Conservation (phyloP, 148 eudicot species). For the Amaranthus cruentus region DNA sequence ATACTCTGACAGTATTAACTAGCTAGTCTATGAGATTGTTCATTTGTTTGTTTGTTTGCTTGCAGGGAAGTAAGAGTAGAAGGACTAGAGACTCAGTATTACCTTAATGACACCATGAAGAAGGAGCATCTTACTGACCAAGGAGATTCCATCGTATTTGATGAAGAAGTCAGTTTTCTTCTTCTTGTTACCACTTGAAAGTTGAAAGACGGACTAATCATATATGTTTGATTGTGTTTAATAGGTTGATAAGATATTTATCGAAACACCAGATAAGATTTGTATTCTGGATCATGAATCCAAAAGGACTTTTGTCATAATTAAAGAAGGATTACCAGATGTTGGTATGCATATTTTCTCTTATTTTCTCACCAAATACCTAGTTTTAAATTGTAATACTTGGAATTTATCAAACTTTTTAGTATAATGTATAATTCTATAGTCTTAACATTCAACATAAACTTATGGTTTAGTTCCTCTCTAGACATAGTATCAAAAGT, state of each 20-base stretch:
- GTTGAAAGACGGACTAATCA: not conserved
- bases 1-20: not conserved
- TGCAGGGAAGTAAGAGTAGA: slow-evolving; percentile 87
- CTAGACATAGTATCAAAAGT: no score
- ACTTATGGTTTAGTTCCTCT: no score
- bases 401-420: no score
- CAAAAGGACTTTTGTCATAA: slow-evolving; percentile 67
- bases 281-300: slow-evolving; percentile 72
- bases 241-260: slow-evolving; percentile 73
- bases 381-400: no score
- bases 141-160: slow-evolving; percentile 86
- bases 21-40: not conserved
- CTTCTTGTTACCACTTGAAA: not conserved
- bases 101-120: slow-evolving; percentile 70
- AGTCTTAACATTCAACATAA: no score
- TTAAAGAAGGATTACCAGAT: slow-evolving; percentile 86
- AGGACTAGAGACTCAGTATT: slow-evolving; percentile 78
- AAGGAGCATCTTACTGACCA: slow-evolving; percentile 74
- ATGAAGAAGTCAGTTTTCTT: slow-evolving; percentile 46
- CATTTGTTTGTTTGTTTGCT: slow-evolving; percentile 16
- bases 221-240: slow-evolving; percentile 4
- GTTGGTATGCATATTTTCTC: slow-evolving; percentile 41
- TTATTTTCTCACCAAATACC: not conserved
- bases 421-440: no score
- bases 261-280: slow-evolving; percentile 72